Conservation (phyloP, 345 rosid genomes). For the Sapria himalayana region DNA sequence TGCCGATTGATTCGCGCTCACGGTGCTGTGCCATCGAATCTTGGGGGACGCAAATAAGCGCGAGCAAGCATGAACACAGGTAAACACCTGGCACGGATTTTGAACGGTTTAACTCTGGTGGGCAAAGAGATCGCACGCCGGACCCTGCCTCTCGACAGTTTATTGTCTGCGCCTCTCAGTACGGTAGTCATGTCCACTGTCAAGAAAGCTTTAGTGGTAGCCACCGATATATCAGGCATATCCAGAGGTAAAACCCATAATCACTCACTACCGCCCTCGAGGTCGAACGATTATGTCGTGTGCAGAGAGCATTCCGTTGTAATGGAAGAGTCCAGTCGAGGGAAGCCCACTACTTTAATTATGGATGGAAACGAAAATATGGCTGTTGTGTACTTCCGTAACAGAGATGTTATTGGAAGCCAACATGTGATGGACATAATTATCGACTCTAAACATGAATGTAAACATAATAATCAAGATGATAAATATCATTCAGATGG, state of each 20-base stretch:
- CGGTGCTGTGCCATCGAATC: no score
- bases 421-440: no score
- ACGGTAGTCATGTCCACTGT: conserved; percentile 32
- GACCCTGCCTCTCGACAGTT: conserved; percentile 21
- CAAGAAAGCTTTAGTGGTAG: conserved; percentile 43
- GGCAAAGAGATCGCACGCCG: conserved; percentile 53
- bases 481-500: conserved; percentile 9
- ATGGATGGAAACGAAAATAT: no score
- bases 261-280: conserved; percentile 22
- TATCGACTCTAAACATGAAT: conserved; percentile 8
- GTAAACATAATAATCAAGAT: conserved; percentile 9
- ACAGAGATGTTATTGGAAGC: no score
- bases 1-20: no score
- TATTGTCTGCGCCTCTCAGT: conserved; percentile 33
- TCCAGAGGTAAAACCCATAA: conserved; percentile 47
- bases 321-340: conserved; percentile 9
- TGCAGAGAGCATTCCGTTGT: conserved; percentile 9
- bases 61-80: conserved; percentile 26
- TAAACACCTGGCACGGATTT: conserved; percentile 38
- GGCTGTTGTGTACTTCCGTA: no score
- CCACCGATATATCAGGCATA: conserved; percentile 66
- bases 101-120: conserved; percentile 45
- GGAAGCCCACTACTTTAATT: no score
- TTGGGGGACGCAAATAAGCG: neutral
- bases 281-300: conserved; percentile 39